Base-by-base conservation (phyloP, 306 rosid genomes). In the Vicia sativa region DNA sequence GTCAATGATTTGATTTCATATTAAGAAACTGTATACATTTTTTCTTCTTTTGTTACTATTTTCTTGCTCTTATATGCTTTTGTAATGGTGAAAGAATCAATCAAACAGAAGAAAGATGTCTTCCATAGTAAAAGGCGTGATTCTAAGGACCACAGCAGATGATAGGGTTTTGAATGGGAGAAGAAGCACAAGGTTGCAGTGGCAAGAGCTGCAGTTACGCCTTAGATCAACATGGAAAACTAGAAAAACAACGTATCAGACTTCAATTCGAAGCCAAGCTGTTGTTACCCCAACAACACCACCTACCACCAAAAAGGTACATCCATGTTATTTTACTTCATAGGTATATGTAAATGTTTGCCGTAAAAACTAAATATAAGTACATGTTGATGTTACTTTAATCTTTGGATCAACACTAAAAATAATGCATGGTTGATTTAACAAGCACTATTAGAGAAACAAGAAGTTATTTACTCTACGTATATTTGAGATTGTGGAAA, bases 271-370 rank as follows among this genome's bases (percentile, higher is more conserved):
- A 61, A 71, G 74, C 5, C 88, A 83, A 39, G 80, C 88, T 4
- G 81, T 82, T 46, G 70, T 87, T 15, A 84, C 91, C 43, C 81
- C 84, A 26, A 79, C 92, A 7, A 80, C 85, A 45, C 60, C 95
- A 23, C 89, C 97, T 11, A 78, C 97, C 79, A 72, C 87, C 59
- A 58, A 82, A n/a, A 93, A 85, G 97, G 98, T 90, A 64, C 55
- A 11, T 5, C 6, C 18, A 34, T 25, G 28, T 1, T 25, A 25
- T 25, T 25, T 25, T 2, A 25, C 28, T 25, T 25, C 28, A 25
- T 25, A 25, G 4, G 0, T 25, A 25, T 25, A 25, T 25, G 28
- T 3, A 25, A 25, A 2, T 25, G 3, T 25, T 25, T 25, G 3
- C 3, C 4, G 28, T 25, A 2, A 25, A 25, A 3, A 25, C 2